Conservation (phyloP, 148 eudicot species). For the Tetragonia tetragonoides region DNA sequence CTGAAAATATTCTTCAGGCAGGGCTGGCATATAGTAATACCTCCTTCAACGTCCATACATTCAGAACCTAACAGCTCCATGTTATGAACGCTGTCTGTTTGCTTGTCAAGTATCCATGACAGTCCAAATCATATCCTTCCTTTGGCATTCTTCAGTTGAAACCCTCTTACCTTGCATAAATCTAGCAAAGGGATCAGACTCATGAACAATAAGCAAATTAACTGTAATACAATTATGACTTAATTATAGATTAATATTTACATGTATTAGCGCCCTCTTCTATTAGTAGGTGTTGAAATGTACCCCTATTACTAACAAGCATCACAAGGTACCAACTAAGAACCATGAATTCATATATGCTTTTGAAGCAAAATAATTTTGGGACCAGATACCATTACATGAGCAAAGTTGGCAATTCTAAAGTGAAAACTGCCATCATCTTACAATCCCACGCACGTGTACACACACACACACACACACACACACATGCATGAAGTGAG, state of each 20-base stretch:
- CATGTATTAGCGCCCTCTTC: neutral
- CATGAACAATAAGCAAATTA: neutral
- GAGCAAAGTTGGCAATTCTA: neutral
- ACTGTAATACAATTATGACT: neutral
- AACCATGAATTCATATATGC: neutral
- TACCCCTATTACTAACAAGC: neutral
- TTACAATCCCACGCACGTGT: neutral
- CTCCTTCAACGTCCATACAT: neutral
- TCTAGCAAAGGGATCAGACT: neutral
- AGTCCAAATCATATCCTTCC: neutral
- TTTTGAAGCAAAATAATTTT: neutral
- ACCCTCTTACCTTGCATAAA: neutral
- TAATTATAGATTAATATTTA: neutral
- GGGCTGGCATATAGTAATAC: too few relatives aligned
- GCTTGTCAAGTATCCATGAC: neutral
- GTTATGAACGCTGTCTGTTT: neutral
- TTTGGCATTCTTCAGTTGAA: neutral
- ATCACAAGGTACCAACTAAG: neutral
- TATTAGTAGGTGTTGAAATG: neutral
- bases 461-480: slow-evolving; percentile 6
- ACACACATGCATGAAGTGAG: slow-evolving; percentile 2
- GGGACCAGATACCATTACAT: slow-evolving; percentile 3
- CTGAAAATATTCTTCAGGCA: too few relatives aligned
- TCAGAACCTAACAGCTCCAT: neutral
- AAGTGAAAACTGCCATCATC: neutral